Evolutionary conservation across 2,329 filamentous ascomycete species (phyloP).

Genomic region (Sclerotinia glacialis): DNA sequence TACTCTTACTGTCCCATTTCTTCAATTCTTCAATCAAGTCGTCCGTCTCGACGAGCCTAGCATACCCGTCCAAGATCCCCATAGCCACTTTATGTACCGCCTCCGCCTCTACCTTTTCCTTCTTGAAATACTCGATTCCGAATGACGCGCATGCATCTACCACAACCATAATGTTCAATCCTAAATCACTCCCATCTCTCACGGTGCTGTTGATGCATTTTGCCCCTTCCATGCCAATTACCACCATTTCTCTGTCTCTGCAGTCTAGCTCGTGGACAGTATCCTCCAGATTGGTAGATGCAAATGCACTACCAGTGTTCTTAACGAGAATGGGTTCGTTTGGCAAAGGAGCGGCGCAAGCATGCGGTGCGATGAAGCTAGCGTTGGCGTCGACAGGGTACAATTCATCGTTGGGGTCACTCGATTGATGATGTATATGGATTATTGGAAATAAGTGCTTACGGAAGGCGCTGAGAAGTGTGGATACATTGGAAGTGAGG

Average conservation of each 20-base stretch:
- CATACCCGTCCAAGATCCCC: conserved; percentile 5
- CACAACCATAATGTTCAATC: conserved; percentile 31
- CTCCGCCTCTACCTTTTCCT: conserved; percentile 3
- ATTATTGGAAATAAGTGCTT: conserved; percentile 26
- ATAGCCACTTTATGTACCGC: conserved; percentile 14
- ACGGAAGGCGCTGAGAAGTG: conserved; percentile 29
- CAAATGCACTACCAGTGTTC: conserved; percentile 29
- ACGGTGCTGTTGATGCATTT: conserved; percentile 32
- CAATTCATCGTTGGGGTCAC: conserved; percentile 23
- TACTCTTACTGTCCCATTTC: not conserved
- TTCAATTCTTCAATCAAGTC: not conserved
- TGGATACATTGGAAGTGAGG: conserved; percentile 25
- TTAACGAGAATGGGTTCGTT: conserved; percentile 29
- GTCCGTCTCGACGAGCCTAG: not conserved
- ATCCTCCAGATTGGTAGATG: conserved; percentile 20
- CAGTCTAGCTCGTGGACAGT: conserved; percentile 4
- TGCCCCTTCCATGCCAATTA: conserved; percentile 32
- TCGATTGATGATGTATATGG: conserved; percentile 31
- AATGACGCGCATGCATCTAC: conserved; percentile 32
- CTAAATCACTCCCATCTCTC: conserved; percentile 30
- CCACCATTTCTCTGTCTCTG: conserved; percentile 26
- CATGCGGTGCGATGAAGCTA: conserved; percentile 25
- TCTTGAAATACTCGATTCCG: not conserved
- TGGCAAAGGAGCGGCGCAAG: conserved; percentile 23
- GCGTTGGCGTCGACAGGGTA: conserved; percentile 21